These are phyloP conservation scores for Typha latifolia DNA, from an alignment of 176 grass and related monocot genomes.

Conservation along the genomic window DNA sequence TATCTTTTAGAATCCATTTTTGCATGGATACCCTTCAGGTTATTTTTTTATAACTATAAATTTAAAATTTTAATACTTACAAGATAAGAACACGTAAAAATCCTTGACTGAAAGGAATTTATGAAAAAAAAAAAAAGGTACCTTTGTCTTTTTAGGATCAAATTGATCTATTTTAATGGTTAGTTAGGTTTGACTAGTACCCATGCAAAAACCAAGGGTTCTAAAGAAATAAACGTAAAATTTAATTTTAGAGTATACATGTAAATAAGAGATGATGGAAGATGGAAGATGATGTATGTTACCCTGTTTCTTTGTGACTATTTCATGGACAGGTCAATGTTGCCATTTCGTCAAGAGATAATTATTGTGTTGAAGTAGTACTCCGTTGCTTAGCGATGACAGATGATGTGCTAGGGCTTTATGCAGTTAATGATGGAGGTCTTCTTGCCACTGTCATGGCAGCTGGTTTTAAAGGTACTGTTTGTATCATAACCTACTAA, in stretches of 20 bases:
- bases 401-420: constrained; percentile 73
- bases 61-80: too few relatives aligned
- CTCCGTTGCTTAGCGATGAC: constrained; percentile 62
- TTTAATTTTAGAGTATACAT: too few relatives aligned
- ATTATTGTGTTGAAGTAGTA: constrained; percentile 67
- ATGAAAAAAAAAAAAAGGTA: too few relatives aligned
- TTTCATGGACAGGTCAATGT: constrained; percentile 54
- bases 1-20: too few relatives aligned
- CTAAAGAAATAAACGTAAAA: too few relatives aligned
- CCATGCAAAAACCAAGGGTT: too few relatives aligned
- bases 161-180: not conserved
- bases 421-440: constrained; percentile 86
- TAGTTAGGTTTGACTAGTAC: not conserved
- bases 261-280: too few relatives aligned
- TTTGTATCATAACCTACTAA: not conserved
- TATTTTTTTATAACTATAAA: too few relatives aligned
- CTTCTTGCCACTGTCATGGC: constrained; percentile 77
- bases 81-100: too few relatives aligned
- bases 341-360: constrained; percentile 50
- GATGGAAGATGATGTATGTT: too few relatives aligned
- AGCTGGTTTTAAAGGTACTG: constrained; percentile 84
- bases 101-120: too few relatives aligned
- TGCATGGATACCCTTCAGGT: too few relatives aligned
- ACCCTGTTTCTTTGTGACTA: not conserved
- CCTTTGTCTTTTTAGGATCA: not conserved